phyloP scores from a whole-genome alignment of 768 basidiomycete species.

The Suillus subalutaceus region DNA sequence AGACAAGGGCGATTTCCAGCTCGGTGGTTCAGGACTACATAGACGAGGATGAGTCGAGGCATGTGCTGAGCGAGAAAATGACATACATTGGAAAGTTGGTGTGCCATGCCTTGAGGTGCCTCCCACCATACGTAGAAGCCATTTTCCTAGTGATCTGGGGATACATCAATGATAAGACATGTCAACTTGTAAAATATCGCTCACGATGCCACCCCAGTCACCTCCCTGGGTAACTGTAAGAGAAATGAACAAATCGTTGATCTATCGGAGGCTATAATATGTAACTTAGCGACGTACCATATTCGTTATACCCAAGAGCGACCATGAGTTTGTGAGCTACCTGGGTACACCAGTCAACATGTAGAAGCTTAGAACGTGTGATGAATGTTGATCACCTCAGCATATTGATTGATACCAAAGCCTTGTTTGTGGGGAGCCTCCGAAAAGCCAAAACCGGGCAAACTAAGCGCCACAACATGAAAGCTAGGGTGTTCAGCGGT shows the following conservation, averaged over 20 bases:
- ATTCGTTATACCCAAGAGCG: conserved; percentile 34
- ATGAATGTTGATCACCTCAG: conserved; percentile 44
- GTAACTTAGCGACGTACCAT: conserved; percentile 4
- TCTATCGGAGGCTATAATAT: background rate
- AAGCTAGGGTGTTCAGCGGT: conserved; percentile 54
- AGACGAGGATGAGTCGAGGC: background rate
- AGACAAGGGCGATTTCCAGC: conserved; percentile 27
- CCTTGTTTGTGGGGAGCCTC: conserved; percentile 56
- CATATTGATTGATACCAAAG: conserved; percentile 51
- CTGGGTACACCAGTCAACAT: conserved; percentile 25
- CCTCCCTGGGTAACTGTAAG: conserved; percentile 49
- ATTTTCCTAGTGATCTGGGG: conserved; percentile 38
- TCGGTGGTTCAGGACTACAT: conserved; percentile 28
- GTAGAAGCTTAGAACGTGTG: background rate
- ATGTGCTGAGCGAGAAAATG: background rate
- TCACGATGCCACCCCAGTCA: conserved; percentile 47
- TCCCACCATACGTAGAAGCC: conserved; percentile 40
- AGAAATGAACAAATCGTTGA: background rate
- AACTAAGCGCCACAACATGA: conserved; percentile 52
- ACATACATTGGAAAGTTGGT: conserved; percentile 47
- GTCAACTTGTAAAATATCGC: conserved; percentile 11
- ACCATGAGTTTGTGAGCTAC: conserved; percentile 53
- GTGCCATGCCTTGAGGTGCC: conserved; percentile 53
- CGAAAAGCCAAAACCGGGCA: conserved; percentile 53
- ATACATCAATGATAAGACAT: background rate